phyloP scores from a whole-genome alignment of 192 early-diverging fungal species.

The Linnemannia zychae region DNA sequence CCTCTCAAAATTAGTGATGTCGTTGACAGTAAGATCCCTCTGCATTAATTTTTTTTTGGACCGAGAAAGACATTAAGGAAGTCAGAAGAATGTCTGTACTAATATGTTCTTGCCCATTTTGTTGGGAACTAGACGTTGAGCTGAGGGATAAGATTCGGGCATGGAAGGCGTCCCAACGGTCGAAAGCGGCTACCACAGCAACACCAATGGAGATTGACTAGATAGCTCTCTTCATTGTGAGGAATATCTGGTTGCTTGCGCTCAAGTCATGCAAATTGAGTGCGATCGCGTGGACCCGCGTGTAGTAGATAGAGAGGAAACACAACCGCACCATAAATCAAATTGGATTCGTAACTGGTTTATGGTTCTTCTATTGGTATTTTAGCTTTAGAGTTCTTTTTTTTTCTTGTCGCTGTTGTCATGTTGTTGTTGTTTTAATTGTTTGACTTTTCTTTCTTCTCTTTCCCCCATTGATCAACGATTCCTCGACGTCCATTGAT shows the following conservation, averaged over 20 bases:
- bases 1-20: slow-evolving; percentile 91
- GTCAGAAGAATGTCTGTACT: too few relatives aligned
- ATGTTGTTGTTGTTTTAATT: too few relatives aligned
- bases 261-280: not conserved
- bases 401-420: too few relatives aligned
- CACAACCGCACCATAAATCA: too few relatives aligned
- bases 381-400: too few relatives aligned
- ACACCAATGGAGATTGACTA: slow-evolving; percentile 21
- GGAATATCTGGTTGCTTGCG: too few relatives aligned
- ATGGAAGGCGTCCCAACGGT: slow-evolving; percentile 35
- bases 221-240: not conserved
- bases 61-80: too few relatives aligned
- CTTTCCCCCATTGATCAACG: too few relatives aligned
- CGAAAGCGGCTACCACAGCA: slow-evolving; percentile 17
- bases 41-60: not conserved
- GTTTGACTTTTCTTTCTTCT: too few relatives aligned
- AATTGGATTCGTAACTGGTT: too few relatives aligned
- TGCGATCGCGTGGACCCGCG: not conserved
- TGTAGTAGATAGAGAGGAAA: not conserved
- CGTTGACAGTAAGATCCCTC: slow-evolving; percentile 73
- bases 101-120: not conserved
- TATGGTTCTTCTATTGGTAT: too few relatives aligned
- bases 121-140: slow-evolving; percentile 14
- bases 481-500: too few relatives aligned
- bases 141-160: slow-evolving; percentile 32